Conservation (phyloP, 2,329 filamentous ascomycete genomes). For the Rhynchosporium agropyri region DNA sequence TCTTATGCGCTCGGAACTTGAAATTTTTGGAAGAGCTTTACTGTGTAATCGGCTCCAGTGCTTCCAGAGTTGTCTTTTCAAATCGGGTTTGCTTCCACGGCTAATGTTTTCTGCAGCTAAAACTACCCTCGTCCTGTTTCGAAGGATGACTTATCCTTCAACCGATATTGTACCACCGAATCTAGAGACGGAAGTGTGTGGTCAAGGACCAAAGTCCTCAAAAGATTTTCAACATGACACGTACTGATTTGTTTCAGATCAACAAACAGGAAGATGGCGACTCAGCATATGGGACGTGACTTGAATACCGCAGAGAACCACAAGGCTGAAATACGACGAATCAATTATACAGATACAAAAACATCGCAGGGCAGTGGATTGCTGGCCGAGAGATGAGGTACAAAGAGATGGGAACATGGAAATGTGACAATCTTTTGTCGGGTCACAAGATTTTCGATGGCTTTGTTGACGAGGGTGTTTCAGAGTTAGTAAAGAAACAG, state of each 20-base stretch:
- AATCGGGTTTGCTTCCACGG: too few relatives aligned
- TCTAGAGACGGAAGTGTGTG: constrained; percentile 7
- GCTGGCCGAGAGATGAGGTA: constrained; percentile 52
- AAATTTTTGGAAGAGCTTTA: not conserved
- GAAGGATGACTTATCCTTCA: not conserved
- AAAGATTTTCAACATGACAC: not conserved
- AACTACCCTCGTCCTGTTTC: not conserved
- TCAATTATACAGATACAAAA: constrained; percentile 29
- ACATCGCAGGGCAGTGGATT: constrained; percentile 49
- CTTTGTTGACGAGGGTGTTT: constrained; percentile 27
- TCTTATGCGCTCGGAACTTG: not conserved
- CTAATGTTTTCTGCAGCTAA: not conserved
- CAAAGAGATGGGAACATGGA: constrained; percentile 27
- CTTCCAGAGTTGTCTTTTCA: not conserved
- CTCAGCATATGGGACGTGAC: constrained; percentile 37
- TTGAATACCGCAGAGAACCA: constrained; percentile 37
- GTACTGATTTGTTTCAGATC: not conserved
- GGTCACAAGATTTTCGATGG: constrained; percentile 26
- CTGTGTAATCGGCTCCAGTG: not conserved
- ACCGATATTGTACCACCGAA: not conserved
- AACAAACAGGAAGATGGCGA: too few relatives aligned
- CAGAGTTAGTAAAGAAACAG: constrained; percentile 25
- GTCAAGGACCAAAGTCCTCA: not conserved
- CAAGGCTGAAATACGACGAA: constrained; percentile 22
- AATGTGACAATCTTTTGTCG: constrained; percentile 24